Evolutionary conservation across 1,139 yeast genomes (phyloP).

Genomic region (Meyerozyma sp.): DNA sequence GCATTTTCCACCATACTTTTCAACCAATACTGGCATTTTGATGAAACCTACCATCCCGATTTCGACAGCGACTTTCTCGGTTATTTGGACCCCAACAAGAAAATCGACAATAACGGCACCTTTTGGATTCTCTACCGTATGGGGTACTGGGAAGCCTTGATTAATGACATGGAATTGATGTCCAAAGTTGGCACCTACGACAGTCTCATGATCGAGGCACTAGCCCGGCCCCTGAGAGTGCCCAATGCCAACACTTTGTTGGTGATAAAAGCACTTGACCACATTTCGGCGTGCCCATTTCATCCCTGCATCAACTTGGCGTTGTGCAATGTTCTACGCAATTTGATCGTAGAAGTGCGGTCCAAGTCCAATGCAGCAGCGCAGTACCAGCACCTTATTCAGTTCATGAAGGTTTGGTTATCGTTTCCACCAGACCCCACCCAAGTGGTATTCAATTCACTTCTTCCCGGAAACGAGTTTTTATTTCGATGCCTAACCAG

Average conservation of each 20-base stretch:
- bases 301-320: slow-evolving; percentile 10
- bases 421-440: slow-evolving; percentile 13
- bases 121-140: slow-evolving; percentile 26
- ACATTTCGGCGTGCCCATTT: slow-evolving; percentile 1
- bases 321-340: slow-evolving; percentile 11
- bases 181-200: slow-evolving; percentile 10
- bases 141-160: slow-evolving; percentile 29
- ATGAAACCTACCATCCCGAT: slow-evolving; percentile 14
- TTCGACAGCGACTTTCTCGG: slow-evolving; percentile 8
- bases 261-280: neutral
- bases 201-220: slow-evolving; percentile 15
- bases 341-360: slow-evolving; percentile 17
- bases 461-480: slow-evolving; percentile 25
- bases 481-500: slow-evolving; percentile 21
- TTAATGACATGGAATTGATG: slow-evolving; percentile 10
- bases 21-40: slow-evolving; percentile 22
- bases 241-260: neutral
- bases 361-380: slow-evolving; percentile 13
- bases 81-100: slow-evolving; percentile 13
- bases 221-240: slow-evolving; percentile 5
- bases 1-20: slow-evolving; percentile 8
- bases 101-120: slow-evolving; percentile 7
- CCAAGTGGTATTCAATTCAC: slow-evolving; percentile 23
- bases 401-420: slow-evolving; percentile 23
- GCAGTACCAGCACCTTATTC: slow-evolving; percentile 4